Evolutionary conservation across 2,329 filamentous ascomycete species (phyloP).

Genomic region (Scedosporium boydii): DNA sequence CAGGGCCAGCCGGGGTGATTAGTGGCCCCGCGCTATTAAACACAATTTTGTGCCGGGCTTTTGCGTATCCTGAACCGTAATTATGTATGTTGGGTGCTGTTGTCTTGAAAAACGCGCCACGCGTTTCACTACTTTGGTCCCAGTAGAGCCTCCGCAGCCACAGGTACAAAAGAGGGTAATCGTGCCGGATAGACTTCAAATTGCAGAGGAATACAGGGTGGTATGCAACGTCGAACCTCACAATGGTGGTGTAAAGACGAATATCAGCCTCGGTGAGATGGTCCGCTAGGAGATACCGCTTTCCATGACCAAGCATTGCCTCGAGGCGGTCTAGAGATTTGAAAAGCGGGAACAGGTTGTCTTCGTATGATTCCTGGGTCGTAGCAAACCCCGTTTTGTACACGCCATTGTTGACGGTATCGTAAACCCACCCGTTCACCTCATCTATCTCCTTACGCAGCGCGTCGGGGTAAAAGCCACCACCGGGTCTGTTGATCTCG

Average conservation of each 20-base stretch:
- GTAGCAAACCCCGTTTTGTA: constrained; percentile 55
- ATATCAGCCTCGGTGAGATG: constrained; percentile 61
- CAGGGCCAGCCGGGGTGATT: constrained; percentile 18
- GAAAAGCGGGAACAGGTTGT: constrained; percentile 51
- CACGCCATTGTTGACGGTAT: constrained; percentile 38
- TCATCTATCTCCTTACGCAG: constrained; percentile 50
- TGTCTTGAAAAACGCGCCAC: constrained; percentile 57
- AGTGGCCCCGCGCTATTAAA: constrained; percentile 16
- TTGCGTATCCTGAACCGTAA: constrained; percentile 21
- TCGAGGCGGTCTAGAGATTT: constrained; percentile 56
- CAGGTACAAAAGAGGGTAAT: constrained; percentile 56
- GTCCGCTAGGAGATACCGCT: constrained; percentile 54
- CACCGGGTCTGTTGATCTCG: constrained; percentile 36
- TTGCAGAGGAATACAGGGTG: constrained; percentile 58
- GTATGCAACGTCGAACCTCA: constrained; percentile 61
- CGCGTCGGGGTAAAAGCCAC: constrained; percentile 47
- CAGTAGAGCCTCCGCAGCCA: constrained; percentile 66
- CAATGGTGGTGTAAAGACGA: constrained; percentile 55
- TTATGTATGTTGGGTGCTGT: constrained; percentile 44
- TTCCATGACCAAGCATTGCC: constrained; percentile 32
- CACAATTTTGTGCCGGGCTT: constrained; percentile 16
- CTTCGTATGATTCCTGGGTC: constrained; percentile 56
- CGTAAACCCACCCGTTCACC: constrained; percentile 60
- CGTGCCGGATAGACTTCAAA: constrained; percentile 50
- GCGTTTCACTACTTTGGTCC: constrained; percentile 32